Evolutionary conservation across 345 rosid genomes (phyloP), one percentile per base, ranked within the genome.

Genomic region (Nephelium lappaceum): DNA sequence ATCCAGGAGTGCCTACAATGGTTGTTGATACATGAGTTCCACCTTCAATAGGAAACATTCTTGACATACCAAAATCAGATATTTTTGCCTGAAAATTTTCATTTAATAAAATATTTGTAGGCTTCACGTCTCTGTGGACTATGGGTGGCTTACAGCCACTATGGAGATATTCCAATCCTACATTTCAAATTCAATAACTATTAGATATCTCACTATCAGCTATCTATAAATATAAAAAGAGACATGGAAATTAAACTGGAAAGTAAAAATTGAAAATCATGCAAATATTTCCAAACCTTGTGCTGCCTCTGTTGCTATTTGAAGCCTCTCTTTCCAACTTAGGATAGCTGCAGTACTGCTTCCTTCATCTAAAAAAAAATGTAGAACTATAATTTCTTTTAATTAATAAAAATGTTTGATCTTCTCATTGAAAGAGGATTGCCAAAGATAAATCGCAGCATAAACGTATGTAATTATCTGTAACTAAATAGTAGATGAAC

Each of bases 81-180:
- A 85, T 0, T 16, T 73, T 84, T 8, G 90, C 93, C 60, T 82
- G 84, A 65, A 80, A 72, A 16, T 21, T 69, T n/a, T 89, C 90
- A 69, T 84, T 67, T 67, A 89, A 31, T 25, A 89, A 61, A 8
- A 89, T 91, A 81, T 91, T 89, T 8, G 86, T 53, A 14, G 86
- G 36, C 70, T 88, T 88, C 66, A 91, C 82, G 73, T 89, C 89
- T 80, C 91, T 87, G 53, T 88, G 93, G 18, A 92, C 79, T 67
- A 90, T 80, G 0, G 89, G 81, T 19, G 95, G 95, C 69, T 62
- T 88, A 81, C 89, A 75, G 41, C 92, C 91, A 77, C 81, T 76
- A 47, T 92, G 93, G 23, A 92, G 82, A 65, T 92, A 87, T 38
- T 89, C 91, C 72, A 88, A 71, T 72, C 92, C 95, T 90, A 78